These are phyloP conservation scores for Trypanosoma boissoni DNA, from an alignment of 208 protist species.

Conservation along the genomic window DNA sequence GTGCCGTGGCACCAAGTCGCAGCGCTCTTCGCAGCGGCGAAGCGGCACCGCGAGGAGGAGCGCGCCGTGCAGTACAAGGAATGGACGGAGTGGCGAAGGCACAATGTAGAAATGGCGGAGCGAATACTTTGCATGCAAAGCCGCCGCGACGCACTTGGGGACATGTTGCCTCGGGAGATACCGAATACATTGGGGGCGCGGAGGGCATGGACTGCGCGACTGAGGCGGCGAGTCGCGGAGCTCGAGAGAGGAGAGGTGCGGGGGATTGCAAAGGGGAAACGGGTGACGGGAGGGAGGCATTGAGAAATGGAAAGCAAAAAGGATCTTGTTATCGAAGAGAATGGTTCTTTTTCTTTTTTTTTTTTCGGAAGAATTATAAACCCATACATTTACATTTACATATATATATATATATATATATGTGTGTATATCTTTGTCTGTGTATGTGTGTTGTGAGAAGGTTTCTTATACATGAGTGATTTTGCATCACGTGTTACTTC, in stretches of 20 bases:
- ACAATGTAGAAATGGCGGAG: slow-evolving; percentile 2
- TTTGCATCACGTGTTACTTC: background rate
- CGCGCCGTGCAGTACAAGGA: background rate
- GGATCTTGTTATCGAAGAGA: background rate
- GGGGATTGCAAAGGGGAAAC: background rate
- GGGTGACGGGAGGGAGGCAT: background rate
- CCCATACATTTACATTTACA: background rate
- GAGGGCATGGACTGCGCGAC: slow-evolving; percentile 4
- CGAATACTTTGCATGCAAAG: slow-evolving; percentile 12
- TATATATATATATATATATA: slow-evolving; percentile 1
- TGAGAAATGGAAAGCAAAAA: background rate
- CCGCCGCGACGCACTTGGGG: slow-evolving; percentile 4
- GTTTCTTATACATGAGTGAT: background rate
- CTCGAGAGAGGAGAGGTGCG: background rate
- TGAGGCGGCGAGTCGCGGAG: background rate
- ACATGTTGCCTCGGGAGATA: background rate
- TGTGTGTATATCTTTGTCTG: no score
- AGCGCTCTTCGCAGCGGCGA: slow-evolving; percentile 17
- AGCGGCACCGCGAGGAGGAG: slow-evolving; percentile 19
- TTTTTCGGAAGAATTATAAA: background rate
- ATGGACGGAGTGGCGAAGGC: slow-evolving; percentile 9
- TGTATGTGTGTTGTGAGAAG: background rate
- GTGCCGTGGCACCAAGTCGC: slow-evolving; percentile 11
- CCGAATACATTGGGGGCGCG: background rate
- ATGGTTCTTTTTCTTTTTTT: background rate